phyloP scores from a whole-genome alignment of 2,329 filamentous ascomycete genomes.

The Ambrosiella xylebori region DNA sequence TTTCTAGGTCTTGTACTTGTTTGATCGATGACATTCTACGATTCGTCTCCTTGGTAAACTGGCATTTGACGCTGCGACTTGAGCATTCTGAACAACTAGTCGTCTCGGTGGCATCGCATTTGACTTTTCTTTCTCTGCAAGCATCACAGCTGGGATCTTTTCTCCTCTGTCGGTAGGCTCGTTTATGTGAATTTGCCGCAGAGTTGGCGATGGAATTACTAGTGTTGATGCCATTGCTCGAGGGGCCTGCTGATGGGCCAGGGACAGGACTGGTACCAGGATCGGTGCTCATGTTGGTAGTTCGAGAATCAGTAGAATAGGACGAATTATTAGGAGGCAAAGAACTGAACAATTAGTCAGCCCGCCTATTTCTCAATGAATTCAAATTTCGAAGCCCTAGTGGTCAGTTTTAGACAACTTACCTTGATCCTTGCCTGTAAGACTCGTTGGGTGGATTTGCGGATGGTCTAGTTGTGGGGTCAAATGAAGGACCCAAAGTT shows the following conservation, averaged over 20 bases:
- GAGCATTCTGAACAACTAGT: conserved; percentile 95
- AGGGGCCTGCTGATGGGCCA: conserved; percentile 8
- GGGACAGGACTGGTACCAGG: conserved; percentile 4
- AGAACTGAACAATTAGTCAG: neutral
- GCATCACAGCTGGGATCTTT: conserved; percentile 98
- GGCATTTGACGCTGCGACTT: conserved; percentile 89
- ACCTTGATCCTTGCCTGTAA: conserved; percentile 9
- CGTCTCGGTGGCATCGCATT: conserved; percentile 93
- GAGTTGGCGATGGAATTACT: neutral
- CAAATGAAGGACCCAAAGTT: conserved; percentile 1
- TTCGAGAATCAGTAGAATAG: conserved; percentile 5
- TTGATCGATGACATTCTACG: conserved; percentile 98
- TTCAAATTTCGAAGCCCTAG: neutral
- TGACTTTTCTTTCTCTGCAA: conserved; percentile 70
- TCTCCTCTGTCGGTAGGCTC: conserved; percentile 82
- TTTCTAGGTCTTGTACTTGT: conserved; percentile 93
- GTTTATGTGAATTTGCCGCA: conserved; percentile 46
- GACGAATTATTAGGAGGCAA: conserved; percentile 6
- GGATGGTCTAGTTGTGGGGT: conserved; percentile 9
- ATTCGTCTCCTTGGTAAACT: conserved; percentile 98
- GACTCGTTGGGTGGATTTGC: conserved; percentile 9
- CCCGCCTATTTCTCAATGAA: neutral
- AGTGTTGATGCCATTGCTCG: neutral
- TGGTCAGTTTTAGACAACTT: neutral
- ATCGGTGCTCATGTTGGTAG: conserved; percentile 7